Evolutionary conservation across 2,329 filamentous ascomycete genomes (phyloP), one percentile per base, ranked within the genome.

Genomic region (Aspergillus oerlinghausenensis): DNA sequence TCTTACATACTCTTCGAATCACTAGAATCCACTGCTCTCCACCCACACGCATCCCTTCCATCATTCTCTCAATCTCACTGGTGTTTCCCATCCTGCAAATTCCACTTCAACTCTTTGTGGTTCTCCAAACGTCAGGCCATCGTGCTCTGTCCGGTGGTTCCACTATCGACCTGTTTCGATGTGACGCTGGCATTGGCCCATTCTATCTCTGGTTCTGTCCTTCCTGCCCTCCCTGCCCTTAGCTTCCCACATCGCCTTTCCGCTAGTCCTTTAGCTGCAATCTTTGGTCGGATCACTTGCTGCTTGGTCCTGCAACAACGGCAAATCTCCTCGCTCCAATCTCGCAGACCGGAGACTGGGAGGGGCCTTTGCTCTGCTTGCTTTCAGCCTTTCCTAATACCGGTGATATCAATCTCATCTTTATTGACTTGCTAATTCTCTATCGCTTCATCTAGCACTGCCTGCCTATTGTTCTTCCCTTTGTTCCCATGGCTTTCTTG

Each of bases 71-170:
- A 49, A 42, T 43, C n/a, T 21, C 17, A 29, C 43, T 55, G 57
- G 57, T 7, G 32, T 38, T 55, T 51, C 50, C 57, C 50, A 55
- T 51, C 42, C 29, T 50, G 35, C 23, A 40, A 25, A 25, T 28
- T 32, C 43, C 23, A 17, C 19, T 28, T 54, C 38, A 25, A 38
- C n/a, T 11, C 19, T 50, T 19, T 32, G 25, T 19, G 21, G 56
- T 60, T 54, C 52, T 61, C 58, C 54, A 57, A 63, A 57, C 61
- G 58, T 68, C 67, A 69, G 65, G 62, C 66, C 67, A 69, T 69
- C 63, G 60, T 68, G 59, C 61, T 58, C 50, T 58, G 55, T 52
- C 61, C 59, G 58, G 63, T 23, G 21, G 21, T 54, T 65, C 66
- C 65, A 69, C 66, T 58, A 50, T 60, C 50, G 35, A 63, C 55